Evolutionary conservation across 371 early-diverging fungal species (phyloP).

Genomic region (Nosema granulosis): DNA sequence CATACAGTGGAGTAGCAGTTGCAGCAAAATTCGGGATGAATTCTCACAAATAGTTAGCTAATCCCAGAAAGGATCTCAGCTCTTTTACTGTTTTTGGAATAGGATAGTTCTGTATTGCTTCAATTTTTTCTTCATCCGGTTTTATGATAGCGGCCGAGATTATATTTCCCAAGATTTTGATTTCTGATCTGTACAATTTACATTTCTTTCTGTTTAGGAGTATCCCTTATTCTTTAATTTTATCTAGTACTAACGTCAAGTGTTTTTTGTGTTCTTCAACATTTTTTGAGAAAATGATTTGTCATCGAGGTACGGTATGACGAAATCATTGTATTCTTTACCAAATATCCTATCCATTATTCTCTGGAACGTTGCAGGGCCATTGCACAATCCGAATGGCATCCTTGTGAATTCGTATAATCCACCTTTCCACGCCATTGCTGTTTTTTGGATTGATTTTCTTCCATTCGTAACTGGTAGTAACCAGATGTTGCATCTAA

Average conservation of each 20-base stretch:
- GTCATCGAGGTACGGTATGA: not conserved
- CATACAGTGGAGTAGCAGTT: no score
- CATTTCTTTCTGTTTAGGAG: not conserved
- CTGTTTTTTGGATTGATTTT: conserved; percentile 16
- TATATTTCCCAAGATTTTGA: not conserved
- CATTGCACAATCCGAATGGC: not conserved
- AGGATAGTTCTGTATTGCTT: not conserved
- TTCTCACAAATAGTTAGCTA: not conserved
- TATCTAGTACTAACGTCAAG: not conserved
- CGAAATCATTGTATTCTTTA: not conserved
- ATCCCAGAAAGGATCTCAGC: not conserved
- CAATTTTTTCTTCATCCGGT: not conserved
- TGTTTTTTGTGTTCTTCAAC: not conserved
- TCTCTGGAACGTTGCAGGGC: not conserved
- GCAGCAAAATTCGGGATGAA: not conserved
- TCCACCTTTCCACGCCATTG: not conserved
- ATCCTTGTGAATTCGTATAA: not conserved
- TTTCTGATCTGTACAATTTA: not conserved
- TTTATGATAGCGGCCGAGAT: not conserved
- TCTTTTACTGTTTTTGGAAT: not conserved
- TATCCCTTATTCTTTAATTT: not conserved
- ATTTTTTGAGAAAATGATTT: conserved; percentile 4
- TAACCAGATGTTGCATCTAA: not conserved
- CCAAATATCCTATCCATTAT: not conserved
- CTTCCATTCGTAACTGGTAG: not conserved